Conservation (phyloP, 164 flowering plant genomes). For the Annona cherimola region DNA sequence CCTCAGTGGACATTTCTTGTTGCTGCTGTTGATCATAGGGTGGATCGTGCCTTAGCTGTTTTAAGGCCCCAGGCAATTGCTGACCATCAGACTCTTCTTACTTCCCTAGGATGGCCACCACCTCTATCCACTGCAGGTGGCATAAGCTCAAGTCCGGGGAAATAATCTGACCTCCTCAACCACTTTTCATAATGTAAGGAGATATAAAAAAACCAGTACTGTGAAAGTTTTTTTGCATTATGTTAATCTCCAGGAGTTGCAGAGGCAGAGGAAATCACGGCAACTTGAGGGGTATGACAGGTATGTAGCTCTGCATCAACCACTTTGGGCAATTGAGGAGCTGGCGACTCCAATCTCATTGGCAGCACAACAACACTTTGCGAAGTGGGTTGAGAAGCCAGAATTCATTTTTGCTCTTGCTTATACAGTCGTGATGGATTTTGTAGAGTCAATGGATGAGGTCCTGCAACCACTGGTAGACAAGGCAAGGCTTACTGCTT, state of each 20-base stretch:
- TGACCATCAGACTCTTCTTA: slow-evolving; percentile 74
- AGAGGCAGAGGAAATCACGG: slow-evolving; percentile 64
- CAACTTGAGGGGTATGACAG: slow-evolving; percentile 65
- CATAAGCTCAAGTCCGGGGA: slow-evolving; percentile 30
- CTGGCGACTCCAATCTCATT: slow-evolving; percentile 83
- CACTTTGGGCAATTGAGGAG: slow-evolving; percentile 97
- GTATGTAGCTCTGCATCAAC: slow-evolving; percentile 54
- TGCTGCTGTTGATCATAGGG: slow-evolving; percentile 89
- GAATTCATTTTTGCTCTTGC: slow-evolving; percentile 89
- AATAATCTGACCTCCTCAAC: slow-evolving; percentile 44
- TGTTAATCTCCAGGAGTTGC: slow-evolving; percentile 78
- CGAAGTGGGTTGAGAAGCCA: slow-evolving; percentile 87
- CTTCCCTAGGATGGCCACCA: slow-evolving; percentile 98
- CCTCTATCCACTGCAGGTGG: slow-evolving; percentile 53
- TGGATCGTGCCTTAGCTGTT: slow-evolving; percentile 85
- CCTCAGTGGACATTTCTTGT: slow-evolving; percentile 81
- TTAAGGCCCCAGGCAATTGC: slow-evolving; percentile 93
- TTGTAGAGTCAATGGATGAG: slow-evolving; percentile 89
- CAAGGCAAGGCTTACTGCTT: slow-evolving; percentile 75
- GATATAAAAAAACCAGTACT: slow-evolving; percentile 65
- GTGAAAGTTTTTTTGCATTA: slow-evolving; percentile 75
- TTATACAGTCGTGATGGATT: slow-evolving; percentile 77
- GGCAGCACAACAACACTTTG: slow-evolving; percentile 67
- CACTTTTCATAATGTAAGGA: slow-evolving; percentile 80
- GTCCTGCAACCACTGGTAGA: slow-evolving; percentile 93